phyloP scores from a whole-genome alignment of 306 rosid species.

The Myrica gale region DNA sequence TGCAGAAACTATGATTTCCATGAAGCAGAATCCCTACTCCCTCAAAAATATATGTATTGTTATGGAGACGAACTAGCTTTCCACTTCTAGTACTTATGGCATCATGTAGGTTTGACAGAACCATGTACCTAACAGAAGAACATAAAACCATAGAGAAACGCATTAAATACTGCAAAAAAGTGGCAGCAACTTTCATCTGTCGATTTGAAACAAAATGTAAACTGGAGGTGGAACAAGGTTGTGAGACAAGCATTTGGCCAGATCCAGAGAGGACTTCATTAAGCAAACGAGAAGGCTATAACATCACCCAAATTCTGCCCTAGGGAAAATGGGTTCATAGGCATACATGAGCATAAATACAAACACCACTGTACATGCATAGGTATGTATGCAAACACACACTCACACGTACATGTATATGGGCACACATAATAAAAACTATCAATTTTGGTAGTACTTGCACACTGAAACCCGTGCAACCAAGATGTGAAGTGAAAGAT shows the following conservation, averaged over 20 bases:
- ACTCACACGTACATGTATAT: too few species aligned
- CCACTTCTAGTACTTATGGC: conserved; percentile 40
- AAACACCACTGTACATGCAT: too few species aligned
- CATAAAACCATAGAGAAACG: conserved; percentile 19
- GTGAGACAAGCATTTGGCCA: not conserved
- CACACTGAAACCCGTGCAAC: not conserved
- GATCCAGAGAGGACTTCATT: not conserved
- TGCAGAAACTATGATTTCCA: conserved; percentile 74
- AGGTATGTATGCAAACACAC: too few species aligned
- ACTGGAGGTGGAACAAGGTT: not conserved
- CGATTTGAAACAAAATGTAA: not conserved
- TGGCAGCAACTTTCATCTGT: not conserved
- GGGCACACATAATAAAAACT: not conserved
- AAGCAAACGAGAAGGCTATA: not conserved
- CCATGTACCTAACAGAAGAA: conserved; percentile 53
- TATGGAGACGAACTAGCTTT: conserved; percentile 28
- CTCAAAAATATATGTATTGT: conserved; percentile 49
- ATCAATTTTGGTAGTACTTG: not conserved
- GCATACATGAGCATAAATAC: too few species aligned
- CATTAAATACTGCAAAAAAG: not conserved
- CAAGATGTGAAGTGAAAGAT: not conserved
- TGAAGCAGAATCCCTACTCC: conserved; percentile 77
- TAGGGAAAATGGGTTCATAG: not conserved
- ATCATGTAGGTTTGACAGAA: conserved; percentile 51
- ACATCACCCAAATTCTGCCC: not conserved